Percentiles rank a stretch among this genome's conserved stretches.
phyloP scores from a whole-genome alignment of 306 rosid genomes.

The Ormosia semicastrata region DNA sequence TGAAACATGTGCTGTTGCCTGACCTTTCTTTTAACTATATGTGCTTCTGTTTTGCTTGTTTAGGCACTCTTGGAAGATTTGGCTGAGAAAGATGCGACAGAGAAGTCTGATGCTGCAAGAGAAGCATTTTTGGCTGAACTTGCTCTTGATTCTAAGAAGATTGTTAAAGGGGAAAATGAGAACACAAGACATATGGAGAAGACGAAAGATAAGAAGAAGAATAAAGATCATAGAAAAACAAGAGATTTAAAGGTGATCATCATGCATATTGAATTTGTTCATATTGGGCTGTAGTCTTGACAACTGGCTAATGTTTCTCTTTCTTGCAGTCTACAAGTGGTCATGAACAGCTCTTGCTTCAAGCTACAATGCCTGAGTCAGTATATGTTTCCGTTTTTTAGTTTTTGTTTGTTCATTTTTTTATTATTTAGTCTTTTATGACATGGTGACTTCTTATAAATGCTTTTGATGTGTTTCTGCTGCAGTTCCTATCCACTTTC shows the following conservation, averaged over 20 bases:
- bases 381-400: constrained; percentile 30
- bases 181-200: constrained; percentile 64
- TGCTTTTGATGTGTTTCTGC: constrained; percentile 32
- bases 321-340: constrained; percentile 57
- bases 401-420: background rate
- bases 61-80: constrained; percentile 85
- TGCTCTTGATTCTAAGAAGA: constrained; percentile 84
- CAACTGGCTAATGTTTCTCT: constrained; percentile 28
- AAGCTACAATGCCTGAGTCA: constrained; percentile 45
- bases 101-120: constrained; percentile 93
- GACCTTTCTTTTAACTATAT: constrained; percentile 14
- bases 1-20: constrained; percentile 19
- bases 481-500: constrained; percentile 63
- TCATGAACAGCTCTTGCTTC: constrained; percentile 44
- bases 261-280: constrained; percentile 28
- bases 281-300: constrained; percentile 27
- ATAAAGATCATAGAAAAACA: constrained; percentile 72
- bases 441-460: constrained; percentile 9
- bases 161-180: constrained; percentile 70
- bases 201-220: constrained; percentile 84
- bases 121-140: constrained; percentile 98
- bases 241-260: constrained; percentile 77
- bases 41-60: constrained; percentile 25
- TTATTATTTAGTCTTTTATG: background rate
- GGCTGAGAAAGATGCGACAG: constrained; percentile 93